Base-by-base conservation (phyloP, 1,284 basidiomycete genomes). In the Ustilago curta region DNA sequence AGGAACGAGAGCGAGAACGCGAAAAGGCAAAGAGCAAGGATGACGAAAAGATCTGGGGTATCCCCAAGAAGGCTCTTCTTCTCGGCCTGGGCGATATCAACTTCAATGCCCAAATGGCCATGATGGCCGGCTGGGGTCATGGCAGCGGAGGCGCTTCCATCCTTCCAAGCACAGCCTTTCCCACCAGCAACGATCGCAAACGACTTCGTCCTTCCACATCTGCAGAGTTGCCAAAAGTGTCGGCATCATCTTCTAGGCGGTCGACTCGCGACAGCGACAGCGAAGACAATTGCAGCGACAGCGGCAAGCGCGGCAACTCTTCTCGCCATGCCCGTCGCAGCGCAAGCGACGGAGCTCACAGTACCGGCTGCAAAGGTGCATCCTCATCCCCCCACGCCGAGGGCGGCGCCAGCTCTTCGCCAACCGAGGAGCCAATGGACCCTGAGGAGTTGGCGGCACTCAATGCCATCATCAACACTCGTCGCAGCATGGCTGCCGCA, bases 381-480 rank as follows among this genome's bases (percentile, higher is more conserved):
- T 37, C 9, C 16, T 37, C 35, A 16, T 37, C 35, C 14, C 6
- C 35, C 16, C 47, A 59, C 45, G 16, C 39, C 19, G 40, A 62
- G 1, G 54, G 39, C 45, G 42, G 37, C 16, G n/a, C 42, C 43
- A 48, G 58, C 61, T 53, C 58, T 4, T 60, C 61, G 2, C 68
- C 68, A 16, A 48, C 51, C 21, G 59, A 75, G 8, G 76, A 78
- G 51, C 72, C 61, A 18, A 73, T 84, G 68, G 83, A 83, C 44
- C 76, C 82, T 1, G 81, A 82, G 43, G 83, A 84, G 49, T 76
- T 84, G 14, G 83, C 83, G 7, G 77, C 77, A 23, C 71, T 84
- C 44, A 84, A 84, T 47, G 82, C 83, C 29, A 84, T 84, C 61
- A 84, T 84, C 76, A 84, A 84, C 63, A 84, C 83, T 8, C 73